Conservation (phyloP, 768 basidiomycete species). For the Termitomyces sp. region DNA sequence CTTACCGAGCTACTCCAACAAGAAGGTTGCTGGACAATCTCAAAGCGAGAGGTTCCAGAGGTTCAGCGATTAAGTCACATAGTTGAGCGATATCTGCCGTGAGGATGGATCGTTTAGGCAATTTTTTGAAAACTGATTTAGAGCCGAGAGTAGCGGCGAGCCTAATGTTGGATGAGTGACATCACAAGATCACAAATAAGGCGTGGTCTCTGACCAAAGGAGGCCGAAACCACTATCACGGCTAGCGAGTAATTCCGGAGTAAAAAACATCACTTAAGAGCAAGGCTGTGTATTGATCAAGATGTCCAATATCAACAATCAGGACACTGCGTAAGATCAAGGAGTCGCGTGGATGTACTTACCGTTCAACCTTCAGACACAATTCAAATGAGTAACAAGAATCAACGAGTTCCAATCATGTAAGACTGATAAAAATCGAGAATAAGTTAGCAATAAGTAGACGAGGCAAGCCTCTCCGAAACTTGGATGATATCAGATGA, state of each 20-base stretch:
- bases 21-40: conserved; percentile 85
- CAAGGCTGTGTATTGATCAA: not conserved
- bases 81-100: conserved; percentile 78
- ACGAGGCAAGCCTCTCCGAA: not conserved
- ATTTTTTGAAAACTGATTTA: conserved; percentile 78
- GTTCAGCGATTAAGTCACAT: conserved; percentile 76
- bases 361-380: not conserved
- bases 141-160: conserved; percentile 88
- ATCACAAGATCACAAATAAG: not conserved
- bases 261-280: conserved; percentile 71
- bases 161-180: conserved; percentile 45
- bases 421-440: not conserved
- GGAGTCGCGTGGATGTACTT: not conserved
- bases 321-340: not conserved
- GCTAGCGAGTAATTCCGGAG: conserved; percentile 71
- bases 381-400: not conserved
- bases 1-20: conserved; percentile 84
- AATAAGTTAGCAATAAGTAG: not conserved
- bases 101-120: conserved; percentile 79
- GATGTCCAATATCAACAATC: no score
- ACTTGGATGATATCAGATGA: no score
- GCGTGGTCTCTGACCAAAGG: conserved; percentile 53
- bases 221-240: conserved; percentile 87
- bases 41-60: conserved; percentile 82
- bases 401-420: not conserved